Percentiles rank a stretch among this genome's conserved stretches.
Conservation (phyloP, 306 rosid genomes). For the Prinsepia uniflora region DNA sequence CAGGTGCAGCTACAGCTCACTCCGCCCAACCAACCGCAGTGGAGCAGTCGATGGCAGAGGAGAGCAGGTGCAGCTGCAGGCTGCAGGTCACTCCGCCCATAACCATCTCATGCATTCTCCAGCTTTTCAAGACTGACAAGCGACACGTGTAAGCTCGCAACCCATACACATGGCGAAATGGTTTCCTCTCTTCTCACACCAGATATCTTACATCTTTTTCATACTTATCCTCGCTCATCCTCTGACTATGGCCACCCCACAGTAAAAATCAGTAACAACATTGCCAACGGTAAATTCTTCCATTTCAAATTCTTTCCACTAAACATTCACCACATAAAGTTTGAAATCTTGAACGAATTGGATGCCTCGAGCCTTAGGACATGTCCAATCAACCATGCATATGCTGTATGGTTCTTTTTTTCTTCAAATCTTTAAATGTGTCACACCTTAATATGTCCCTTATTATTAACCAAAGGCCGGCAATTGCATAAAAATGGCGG, state of each 20-base stretch:
- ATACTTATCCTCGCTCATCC: background rate
- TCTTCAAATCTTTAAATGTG: background rate
- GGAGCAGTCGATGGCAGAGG: background rate
- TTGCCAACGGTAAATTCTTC: background rate
- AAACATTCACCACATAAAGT: background rate
- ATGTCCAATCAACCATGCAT: background rate
- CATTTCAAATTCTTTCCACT: background rate
- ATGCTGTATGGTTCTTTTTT: too few relatives aligned
- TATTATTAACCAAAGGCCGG: background rate
- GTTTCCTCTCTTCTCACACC: background rate
- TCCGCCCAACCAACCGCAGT: background rate
- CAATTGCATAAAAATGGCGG: background rate
- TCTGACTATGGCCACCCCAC: background rate
- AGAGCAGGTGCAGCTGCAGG: background rate
- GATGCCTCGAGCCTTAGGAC: background rate
- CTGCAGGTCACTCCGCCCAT: background rate
- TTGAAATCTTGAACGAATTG: background rate
- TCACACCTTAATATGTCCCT: background rate
- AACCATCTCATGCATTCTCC: background rate
- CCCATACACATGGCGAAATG: conserved; percentile 14
- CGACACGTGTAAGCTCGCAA: background rate
- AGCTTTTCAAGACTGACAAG: background rate
- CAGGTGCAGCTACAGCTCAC: background rate
- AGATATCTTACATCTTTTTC: background rate
- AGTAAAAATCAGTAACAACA: background rate